Evolutionary conservation across 2,329 filamentous ascomycete species (phyloP), one percentile per base, ranked within the genome.

Genomic region (Tolypocladium paradoxum): DNA sequence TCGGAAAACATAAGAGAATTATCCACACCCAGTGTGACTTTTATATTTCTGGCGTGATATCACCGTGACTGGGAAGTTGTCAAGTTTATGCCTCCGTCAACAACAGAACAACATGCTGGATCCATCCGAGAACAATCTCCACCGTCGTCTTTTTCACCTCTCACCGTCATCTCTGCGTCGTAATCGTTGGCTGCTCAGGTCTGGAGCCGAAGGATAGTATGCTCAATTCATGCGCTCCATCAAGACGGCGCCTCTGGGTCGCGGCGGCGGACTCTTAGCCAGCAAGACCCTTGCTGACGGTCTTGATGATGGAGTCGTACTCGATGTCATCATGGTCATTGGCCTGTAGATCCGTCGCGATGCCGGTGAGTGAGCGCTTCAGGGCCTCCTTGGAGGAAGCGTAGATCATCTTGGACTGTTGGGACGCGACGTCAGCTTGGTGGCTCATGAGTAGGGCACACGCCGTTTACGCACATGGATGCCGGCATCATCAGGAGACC

Each of bases 301-400:
- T 76, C 72, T 77, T 79, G 70, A 90, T 74, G 67, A 92, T 78
- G 65, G 76, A 78, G 59, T 87, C 82, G 71, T 83, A 84, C 75
- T 91, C 87, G 67, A 93, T 87, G 71, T 92, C 88, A 70, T 90
- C 86, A 61, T 75, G 72, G 71, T 92, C 88, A 76, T 91, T 91
- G 76, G 87, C 88, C 77, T 93, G 88, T 64, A 91, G 78, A 70
- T 92, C 88, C 63, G 77, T 74, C 56, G 85, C 85, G 62, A 92
- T 75, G 58, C 87, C 88, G 67, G 82, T 87, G 58, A 93, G 81
- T 50, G 86, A 73, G 71, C 85, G 84, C 81, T 90, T 92, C 62
- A 93, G 80, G 55, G 87, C 85, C 65, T 91, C 87, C 77, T 92
- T 93, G 72, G 88, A 93, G 51, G 88, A 88, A 64, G 88, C 87